Percentiles rank a stretch among this genome's conserved stretches.
phyloP scores from a whole-genome alignment of 2,329 filamentous ascomycete genomes.

The Shiraia sp. region DNA sequence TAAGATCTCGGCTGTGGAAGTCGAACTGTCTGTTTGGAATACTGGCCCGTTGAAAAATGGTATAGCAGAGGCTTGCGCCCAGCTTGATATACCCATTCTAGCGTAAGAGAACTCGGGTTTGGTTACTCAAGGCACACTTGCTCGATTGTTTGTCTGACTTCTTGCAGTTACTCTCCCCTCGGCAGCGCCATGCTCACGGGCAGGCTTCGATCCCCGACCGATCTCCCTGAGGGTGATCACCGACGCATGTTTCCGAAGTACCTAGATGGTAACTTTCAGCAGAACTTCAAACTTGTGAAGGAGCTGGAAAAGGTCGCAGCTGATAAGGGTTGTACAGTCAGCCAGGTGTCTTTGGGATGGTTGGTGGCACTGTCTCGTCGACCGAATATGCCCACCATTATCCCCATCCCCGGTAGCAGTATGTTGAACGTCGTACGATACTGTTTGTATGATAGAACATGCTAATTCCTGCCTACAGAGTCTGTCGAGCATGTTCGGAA shows the following conservation, averaged over 20 bases:
- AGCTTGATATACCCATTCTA: slow-evolving; percentile 67
- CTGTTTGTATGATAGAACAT: too few species aligned
- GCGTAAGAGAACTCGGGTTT: too few species aligned
- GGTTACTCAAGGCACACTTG: too few species aligned
- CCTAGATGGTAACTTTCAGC: slow-evolving; percentile 61
- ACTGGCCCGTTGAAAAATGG: slow-evolving; percentile 59
- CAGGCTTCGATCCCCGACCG: slow-evolving; percentile 50
- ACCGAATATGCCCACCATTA: slow-evolving; percentile 60
- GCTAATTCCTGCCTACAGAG: too few species aligned
- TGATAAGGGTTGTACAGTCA: slow-evolving; percentile 59
- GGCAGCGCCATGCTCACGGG: slow-evolving; percentile 56
- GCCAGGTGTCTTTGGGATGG: slow-evolving; percentile 69
- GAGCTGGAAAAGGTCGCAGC: slow-evolving; percentile 62
- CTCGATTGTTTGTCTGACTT: too few species aligned
- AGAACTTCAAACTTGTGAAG: slow-evolving; percentile 65
- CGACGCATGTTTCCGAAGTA: slow-evolving; percentile 60
- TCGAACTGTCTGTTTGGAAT: slow-evolving; percentile 59
- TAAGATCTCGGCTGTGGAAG: slow-evolving; percentile 59
- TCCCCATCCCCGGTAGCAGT: slow-evolving; percentile 71
- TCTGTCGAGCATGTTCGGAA: too few species aligned
- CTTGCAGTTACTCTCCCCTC: slow-evolving; percentile 71
- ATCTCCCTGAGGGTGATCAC: slow-evolving; percentile 58
- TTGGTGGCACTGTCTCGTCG: too few species aligned
- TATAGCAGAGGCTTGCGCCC: slow-evolving; percentile 55
- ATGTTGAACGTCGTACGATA: too few species aligned